Base-by-base conservation (phyloP, 306 rosid species). In the Luffa acutangula region DNA sequence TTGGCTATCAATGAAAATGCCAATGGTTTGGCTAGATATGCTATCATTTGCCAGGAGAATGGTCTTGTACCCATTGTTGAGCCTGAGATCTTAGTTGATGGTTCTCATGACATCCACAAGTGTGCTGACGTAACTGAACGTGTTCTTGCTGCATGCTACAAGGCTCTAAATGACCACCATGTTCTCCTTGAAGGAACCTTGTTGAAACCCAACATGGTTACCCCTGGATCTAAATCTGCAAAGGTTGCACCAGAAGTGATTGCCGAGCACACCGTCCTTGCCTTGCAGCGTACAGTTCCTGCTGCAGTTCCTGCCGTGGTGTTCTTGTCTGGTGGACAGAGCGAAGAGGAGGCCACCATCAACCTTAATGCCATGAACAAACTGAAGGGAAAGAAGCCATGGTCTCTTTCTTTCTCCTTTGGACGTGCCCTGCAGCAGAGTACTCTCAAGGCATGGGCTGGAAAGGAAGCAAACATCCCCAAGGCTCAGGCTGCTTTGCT, bases 141-240 rank as follows among this genome's bases (percentile, higher is more conserved):
- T 1, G 97, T 92, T 52, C 92, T 90, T 41, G 92, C 97, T n/a
- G 94, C 97, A 31, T 90, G 94, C 88, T 92, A 92, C 91, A 92
- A 92, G 86, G 97, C 97, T 74, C 83, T 92, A 6, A 92, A 82
- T 17, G 94, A 92, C 79, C 94, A 90, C 81, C 88, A 90, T 75
- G 97, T 88, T 60, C 91, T 91, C 21, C 91, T 91, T 1, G 97
- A 91, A 84, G 97, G 97, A 9, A 87, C 92, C 63, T 81, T 91
- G 15, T 87, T 91, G 91, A 91, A 91, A 84, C 97, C 97, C 31
- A 91, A 91, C 90, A 91, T 91, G 97, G 94, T 91, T 73, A 91
- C 94, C 73, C 97, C 94, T 1, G 97, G 97, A 65, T 91, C 97
- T 3, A 84, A 89, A 17, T 34, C 97, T 33, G 46, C 82, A 48